Evolutionary conservation across 1,139 yeast genomes (phyloP), one percentile per base, ranked within the genome.

Genomic region (Taphrina communis): DNA sequence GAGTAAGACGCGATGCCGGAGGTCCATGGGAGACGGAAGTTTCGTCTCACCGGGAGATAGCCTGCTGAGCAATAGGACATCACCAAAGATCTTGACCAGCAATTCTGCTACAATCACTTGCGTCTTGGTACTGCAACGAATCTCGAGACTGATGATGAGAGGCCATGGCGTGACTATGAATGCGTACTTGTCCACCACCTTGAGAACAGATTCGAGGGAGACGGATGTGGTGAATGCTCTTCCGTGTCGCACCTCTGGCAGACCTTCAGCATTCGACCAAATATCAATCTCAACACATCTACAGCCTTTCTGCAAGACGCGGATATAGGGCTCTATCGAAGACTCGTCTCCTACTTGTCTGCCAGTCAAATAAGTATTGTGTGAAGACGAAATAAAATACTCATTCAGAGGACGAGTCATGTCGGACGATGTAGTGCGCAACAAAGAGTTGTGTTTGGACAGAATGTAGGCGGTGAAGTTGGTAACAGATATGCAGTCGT

Each of bases 161-260:
- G 99, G 99, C 71, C 83, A 88, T 0, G 95, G 93, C 0, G 97
- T 85, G 0, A 91, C 81, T 21, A 89, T 86, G 77, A 95, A 95
- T 0, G 97, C 96, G 78, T 90, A 91, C 76, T 90, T 88, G 72
- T 88, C 84, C 12, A 94, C 85, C 0, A 92, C 85, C 60, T 83
- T 84, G 14, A 92, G 78, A 1, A 93, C 98, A 73, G 88, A 87
- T 21, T 80, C 78, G 62, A 94, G 83, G 0, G 87, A 85, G 35
- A 94, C 85, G 0, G 92, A 84, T 0, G 88, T 82, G 0, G 98
- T 91, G 66, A 94, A 85, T 0, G 96, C 84, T 67, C 88, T 80
- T 0, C 99, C 99, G 78, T 95, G 99, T 50, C 89, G 88, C 0
- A 95, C 97, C 0, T 90, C 85, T 0, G 99, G 99, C 2, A 88